These are phyloP conservation scores for Fusarium pseudoanthophilum DNA, from an alignment of 2,329 filamentous ascomycete species.

Conservation along the genomic window DNA sequence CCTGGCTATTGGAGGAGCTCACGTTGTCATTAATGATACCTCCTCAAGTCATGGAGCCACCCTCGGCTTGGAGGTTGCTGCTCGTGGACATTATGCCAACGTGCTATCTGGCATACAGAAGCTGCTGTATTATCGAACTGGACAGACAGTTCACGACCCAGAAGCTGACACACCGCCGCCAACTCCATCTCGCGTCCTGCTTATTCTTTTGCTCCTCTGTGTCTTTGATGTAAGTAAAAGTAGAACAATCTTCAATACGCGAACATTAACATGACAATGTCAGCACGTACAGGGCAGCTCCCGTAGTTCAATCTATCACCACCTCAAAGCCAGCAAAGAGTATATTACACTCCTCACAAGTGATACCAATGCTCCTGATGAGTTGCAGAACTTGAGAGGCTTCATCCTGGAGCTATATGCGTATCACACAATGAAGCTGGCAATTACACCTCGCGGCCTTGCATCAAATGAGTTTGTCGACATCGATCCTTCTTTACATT, in stretches of 20 bases:
- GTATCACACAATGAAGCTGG: background rate
- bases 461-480: background rate
- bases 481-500: background rate
- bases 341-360: background rate
- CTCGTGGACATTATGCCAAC: background rate
- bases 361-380: background rate
- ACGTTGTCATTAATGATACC: background rate
- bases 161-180: background rate
- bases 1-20: conserved; percentile 7
- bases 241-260: rapidly evolving
- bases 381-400: background rate
- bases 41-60: background rate
- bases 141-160: background rate
- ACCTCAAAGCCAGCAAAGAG: conserved; percentile 2
- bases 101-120: background rate
- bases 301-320: background rate
- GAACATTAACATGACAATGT: background rate
- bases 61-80: background rate
- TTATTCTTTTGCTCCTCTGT: conserved; percentile 2
- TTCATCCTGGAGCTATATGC: conserved; percentile 11
- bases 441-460: background rate
- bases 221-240: background rate
- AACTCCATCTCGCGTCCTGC: background rate
- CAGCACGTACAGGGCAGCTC: conserved; percentile 1
- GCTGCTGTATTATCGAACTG: background rate